Conservation (phyloP, 2,329 filamentous ascomycete species). For the Ophioceras dolichostomum region DNA sequence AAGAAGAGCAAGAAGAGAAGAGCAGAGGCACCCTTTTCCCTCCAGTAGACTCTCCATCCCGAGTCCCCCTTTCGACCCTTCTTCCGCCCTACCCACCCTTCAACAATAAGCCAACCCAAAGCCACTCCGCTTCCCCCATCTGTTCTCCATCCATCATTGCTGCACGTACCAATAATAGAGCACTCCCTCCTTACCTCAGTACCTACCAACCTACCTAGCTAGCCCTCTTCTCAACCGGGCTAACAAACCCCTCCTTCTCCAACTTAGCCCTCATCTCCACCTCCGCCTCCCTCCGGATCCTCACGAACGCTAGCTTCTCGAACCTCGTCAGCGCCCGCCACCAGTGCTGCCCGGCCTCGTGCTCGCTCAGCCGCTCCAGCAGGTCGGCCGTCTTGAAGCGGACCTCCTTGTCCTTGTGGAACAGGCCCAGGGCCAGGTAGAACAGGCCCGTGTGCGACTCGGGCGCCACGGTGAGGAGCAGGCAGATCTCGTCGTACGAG, state of each 20-base stretch:
- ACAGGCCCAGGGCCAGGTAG: constrained; percentile 80
- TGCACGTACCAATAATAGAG: too few species aligned
- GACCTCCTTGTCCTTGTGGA: constrained; percentile 77
- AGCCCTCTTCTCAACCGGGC: constrained; percentile 31
- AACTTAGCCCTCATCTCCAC: constrained; percentile 33
- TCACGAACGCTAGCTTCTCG: constrained; percentile 72
- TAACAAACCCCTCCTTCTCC: constrained; percentile 28
- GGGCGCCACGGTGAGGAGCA: constrained; percentile 70
- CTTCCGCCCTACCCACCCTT: too few species aligned
- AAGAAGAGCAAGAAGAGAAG: neutral
- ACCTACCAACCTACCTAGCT: constrained; percentile 25
- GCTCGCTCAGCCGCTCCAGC: constrained; percentile 68
- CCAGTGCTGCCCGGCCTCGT: constrained; percentile 88
- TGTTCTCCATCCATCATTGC: too few species aligned
- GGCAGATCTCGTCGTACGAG: constrained; percentile 74
- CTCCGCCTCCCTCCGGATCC: constrained; percentile 58
- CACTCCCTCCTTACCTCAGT: constrained; percentile 9
- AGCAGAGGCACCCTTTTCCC: neutral
- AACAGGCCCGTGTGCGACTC: constrained; percentile 83
- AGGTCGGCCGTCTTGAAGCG: constrained; percentile 66
- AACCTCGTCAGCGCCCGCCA: constrained; percentile 81
- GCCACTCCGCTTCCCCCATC: too few species aligned
- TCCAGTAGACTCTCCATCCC: too few species aligned
- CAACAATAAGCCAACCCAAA: too few species aligned
- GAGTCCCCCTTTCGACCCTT: too few species aligned